Conservation (phyloP, 2,329 filamentous ascomycete genomes). For the Aspergillus pseudoglaucus region DNA sequence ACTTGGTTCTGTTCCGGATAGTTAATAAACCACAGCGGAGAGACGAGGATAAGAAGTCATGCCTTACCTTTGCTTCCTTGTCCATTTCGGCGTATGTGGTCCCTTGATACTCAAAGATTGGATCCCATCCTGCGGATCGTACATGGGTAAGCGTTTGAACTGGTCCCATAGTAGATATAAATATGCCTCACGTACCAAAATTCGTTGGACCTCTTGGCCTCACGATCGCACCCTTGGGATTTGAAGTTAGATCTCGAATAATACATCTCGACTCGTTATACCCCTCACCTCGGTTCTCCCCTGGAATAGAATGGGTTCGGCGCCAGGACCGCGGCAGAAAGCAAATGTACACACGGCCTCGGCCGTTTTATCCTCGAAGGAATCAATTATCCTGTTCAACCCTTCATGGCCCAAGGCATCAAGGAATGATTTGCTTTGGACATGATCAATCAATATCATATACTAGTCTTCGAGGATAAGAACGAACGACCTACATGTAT, state of each 20-base stretch:
- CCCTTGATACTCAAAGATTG: conserved; percentile 89
- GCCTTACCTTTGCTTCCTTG: conserved; percentile 73
- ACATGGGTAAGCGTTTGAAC: conserved; percentile 1
- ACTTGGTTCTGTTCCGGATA: conserved; percentile 61
- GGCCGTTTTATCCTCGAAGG: conserved; percentile 83
- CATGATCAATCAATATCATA: conserved; percentile 4
- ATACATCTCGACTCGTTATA: background rate
- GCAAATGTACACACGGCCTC: conserved; percentile 95
- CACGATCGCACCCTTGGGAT: conserved; percentile 67
- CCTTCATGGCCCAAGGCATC: conserved; percentile 72
- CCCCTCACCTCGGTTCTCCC: conserved; percentile 68
- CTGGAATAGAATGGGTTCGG: conserved; percentile 83
- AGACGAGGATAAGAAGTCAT: background rate
- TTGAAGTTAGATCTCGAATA: background rate
- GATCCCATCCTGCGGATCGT: conserved; percentile 70
- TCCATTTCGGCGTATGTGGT: conserved; percentile 96
- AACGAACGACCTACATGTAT: conserved; percentile 64
- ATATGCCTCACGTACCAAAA: conserved; percentile 61
- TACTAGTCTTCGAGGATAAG: background rate
- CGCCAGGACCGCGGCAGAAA: conserved; percentile 77
- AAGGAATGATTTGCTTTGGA: conserved; percentile 84
- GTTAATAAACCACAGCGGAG: conserved; percentile 8
- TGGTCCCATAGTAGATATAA: background rate
- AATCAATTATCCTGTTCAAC: conserved; percentile 81
- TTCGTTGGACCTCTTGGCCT: conserved; percentile 68